Base-by-base conservation (phyloP, 176 grass and related monocot species). In the Musa troglodytarum region DNA sequence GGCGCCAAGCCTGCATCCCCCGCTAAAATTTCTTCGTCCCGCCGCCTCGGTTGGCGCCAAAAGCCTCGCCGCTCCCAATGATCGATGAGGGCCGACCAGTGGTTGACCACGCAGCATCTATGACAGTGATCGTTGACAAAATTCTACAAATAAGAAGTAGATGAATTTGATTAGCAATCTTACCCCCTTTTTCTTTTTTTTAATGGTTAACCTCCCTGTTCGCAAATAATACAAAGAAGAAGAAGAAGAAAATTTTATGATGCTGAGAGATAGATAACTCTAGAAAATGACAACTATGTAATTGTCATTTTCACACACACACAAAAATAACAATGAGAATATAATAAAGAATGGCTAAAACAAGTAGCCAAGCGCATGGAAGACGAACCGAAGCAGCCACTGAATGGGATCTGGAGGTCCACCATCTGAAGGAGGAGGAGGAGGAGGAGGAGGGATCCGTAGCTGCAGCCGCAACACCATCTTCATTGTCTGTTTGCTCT, bases 401-500 rank as follows among this genome's bases (percentile, higher is more conserved):
- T 87, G 82, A 54, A 91, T 73, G 14, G 80, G 72, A 55, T 87
- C 86, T 71, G 56, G 54, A 23, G 49, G 76, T 66, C 91, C 90
- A 68, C 82, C 82, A 19, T 92, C 84, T n/a, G 73, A 72, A 79
- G 78, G 4, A 61, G 79, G 14, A 12, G 13, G 14, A 79, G 78
- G 4, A 61, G 79, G 14, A 12, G 13, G 14, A 2, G 82, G 77
- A 23, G 82, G 22, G 29, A 87, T 65, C 8, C 90, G 95, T 54
- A 89, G 34, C 65, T 71, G 95, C 95, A 29, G 86, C 85, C 49
- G 88, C 88, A 2, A 91, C 90, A 22, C 95, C 95, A 80, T 98
- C 90, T 81, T 94, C 95, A 54, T 98, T 91, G 58, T 92, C 88
- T 85, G 94, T 85, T 64, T 86, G 77, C 83, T 79, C 94, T 20